phyloP scores from a whole-genome alignment of 208 protist genomes.

The Trypanosoma melophagium region DNA sequence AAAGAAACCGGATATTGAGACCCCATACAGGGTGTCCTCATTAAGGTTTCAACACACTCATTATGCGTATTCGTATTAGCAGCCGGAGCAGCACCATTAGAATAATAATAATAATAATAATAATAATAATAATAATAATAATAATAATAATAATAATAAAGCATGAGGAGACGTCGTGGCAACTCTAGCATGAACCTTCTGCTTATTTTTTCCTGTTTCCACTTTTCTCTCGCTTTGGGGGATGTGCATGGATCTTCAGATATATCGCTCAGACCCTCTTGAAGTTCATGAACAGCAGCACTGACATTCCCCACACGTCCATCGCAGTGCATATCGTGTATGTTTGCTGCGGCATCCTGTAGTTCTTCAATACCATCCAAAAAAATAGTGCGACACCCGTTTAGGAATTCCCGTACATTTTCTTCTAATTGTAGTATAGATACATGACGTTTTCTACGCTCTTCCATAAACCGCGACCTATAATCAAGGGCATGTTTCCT shows the following conservation, averaged over 20 bases:
- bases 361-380: constrained; percentile 4
- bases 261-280: background rate
- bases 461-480: background rate
- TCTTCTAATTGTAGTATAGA: background rate
- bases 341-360: background rate
- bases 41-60: no score
- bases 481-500: background rate
- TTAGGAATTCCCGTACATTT: background rate
- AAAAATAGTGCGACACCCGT: constrained; percentile 1
- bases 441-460: background rate
- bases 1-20: background rate
- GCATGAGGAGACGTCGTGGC: background rate
- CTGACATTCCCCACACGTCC: background rate
- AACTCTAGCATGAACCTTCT: background rate
- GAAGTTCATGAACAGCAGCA: background rate
- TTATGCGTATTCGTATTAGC: no score
- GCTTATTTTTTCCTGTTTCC: background rate
- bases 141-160: no score
- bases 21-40: background rate
- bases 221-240: background rate
- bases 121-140: no score
- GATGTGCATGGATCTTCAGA: background rate
- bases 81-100: no score
- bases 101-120: no score
- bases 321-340: constrained; percentile 4